Evolutionary conservation across 73 alveolate genomes (phyloP).

Genomic region (Tetrahymena elliotti): DNA sequence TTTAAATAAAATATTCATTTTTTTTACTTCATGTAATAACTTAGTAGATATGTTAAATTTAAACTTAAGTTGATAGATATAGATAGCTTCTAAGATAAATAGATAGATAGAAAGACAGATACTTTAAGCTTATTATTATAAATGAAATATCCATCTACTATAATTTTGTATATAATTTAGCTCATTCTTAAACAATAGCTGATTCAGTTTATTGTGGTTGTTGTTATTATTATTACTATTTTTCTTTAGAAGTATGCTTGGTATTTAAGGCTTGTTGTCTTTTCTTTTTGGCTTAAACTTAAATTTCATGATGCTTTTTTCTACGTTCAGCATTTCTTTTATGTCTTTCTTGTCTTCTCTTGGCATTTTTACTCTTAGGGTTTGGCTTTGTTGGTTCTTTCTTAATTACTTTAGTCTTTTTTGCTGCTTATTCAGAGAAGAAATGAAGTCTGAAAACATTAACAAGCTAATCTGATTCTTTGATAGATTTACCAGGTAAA

Average conservation of each 20-base stretch:
- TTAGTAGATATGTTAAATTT: background rate
- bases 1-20: background rate
- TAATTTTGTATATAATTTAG: background rate
- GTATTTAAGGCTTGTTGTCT: background rate
- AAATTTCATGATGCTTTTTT: background rate
- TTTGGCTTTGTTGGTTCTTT: background rate
- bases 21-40: background rate
- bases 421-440: background rate
- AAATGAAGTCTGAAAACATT: background rate
- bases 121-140: background rate
- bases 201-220: background rate
- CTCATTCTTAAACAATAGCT: background rate
- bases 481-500: background rate
- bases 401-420: background rate
- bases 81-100: too few relatives aligned
- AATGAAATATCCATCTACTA: background rate
- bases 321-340: background rate
- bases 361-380: background rate
- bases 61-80: background rate
- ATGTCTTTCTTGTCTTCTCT: background rate
- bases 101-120: background rate
- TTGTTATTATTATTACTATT: background rate
- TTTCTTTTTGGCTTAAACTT: background rate
- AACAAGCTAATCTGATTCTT: background rate
- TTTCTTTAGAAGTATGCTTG: background rate